A percentile compares a stretch with the other conserved stretches of the same genome.
These are phyloP conservation scores for Pythium utonaiense DNA, from an alignment of 352 stramenopile genomes.

Conservation along the genomic window DNA sequence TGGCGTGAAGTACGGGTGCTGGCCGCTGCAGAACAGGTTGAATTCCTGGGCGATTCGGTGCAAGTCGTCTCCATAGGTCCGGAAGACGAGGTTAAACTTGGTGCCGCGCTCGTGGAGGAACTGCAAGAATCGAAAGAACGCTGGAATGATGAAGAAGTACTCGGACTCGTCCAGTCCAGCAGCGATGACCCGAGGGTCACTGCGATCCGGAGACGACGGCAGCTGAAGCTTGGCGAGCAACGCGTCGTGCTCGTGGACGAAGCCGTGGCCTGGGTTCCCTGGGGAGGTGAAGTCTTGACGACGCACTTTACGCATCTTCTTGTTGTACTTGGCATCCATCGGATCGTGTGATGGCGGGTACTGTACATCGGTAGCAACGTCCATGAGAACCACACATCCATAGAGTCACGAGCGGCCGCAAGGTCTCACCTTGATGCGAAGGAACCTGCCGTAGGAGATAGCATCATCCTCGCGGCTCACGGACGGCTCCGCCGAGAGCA, in stretches of 20 bases:
- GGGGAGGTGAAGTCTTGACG: slow-evolving; percentile 60
- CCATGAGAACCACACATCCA: not conserved
- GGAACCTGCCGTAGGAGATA: slow-evolving; percentile 60
- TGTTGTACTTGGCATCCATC: slow-evolving; percentile 46
- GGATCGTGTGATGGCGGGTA: slow-evolving; percentile 54
- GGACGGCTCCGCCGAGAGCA: slow-evolving; percentile 11
- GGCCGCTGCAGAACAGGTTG: slow-evolving; percentile 69
- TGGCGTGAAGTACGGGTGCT: slow-evolving; percentile 54
- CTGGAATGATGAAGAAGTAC: slow-evolving; percentile 63
- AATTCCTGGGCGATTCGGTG: slow-evolving; percentile 68
- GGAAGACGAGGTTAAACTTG: slow-evolving; percentile 76
- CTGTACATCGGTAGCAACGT: slow-evolving; percentile 15
- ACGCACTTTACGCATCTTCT: slow-evolving; percentile 53
- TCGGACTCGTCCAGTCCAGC: slow-evolving; percentile 38
- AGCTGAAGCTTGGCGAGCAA: slow-evolving; percentile 52
- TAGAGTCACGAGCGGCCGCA: no score
- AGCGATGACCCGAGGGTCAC: slow-evolving; percentile 17
- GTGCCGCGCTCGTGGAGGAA: slow-evolving; percentile 39
- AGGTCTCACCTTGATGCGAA: slow-evolving; percentile 47
- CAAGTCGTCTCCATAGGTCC: slow-evolving; percentile 71
- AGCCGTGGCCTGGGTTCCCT: slow-evolving; percentile 44
- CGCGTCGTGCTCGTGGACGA: slow-evolving; percentile 36
- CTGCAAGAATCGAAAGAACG: slow-evolving; percentile 59
- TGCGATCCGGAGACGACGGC: slow-evolving; percentile 20
- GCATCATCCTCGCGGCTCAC: slow-evolving; percentile 1